Evolutionary conservation across 164 flowering plant genomes (phyloP), one percentile per base, ranked within the genome.

Genomic region (Stephania cephalantha): DNA sequence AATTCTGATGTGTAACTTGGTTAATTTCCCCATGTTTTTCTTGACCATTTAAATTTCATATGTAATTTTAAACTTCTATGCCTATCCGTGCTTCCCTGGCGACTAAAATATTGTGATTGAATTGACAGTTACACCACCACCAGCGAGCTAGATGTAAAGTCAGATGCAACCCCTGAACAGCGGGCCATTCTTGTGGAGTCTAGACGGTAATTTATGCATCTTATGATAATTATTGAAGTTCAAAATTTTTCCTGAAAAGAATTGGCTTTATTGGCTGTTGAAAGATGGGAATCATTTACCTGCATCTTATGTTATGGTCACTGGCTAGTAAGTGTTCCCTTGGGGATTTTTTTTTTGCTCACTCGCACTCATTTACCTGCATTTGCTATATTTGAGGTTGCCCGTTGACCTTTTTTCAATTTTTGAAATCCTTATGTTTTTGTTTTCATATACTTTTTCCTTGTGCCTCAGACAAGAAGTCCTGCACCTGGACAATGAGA

Each of bases 401-500:
- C 61, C 61, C 70, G 1, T 18, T 31, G 46, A 35, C 42, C 12
- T 15, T 50, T 50, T 50, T 50, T 9, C 15, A 50, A 50, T 50
- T 10, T 50, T 10, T 50, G 55, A 11, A 50, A 50, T 50, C 55
- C 50, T 15, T 15, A n/a, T 70, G 22, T 70, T 70, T 70, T 7
- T 72, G 52, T 35, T 50, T 15, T 46, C 3, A 4, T 17, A n/a
- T 64, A 2, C 15, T 73, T n/a, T 50, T 66, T 61, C 15, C 63
- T 71, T 63, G 20, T 74, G 76, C 17, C 30, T 55, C 87, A 90
- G 94, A 73, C 90, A 90, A 73, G 94, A 85, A 70, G 83, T 87
- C 25, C 31, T 88, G 71, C 81, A 80, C 35, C 76, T 87, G 74
- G 91, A 86, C 42, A 90, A 88, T 78, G 94, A 88, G 77, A 83